Percentiles rank a stretch among this genome's conserved stretches.
Evolutionary conservation across 257 asterid species (phyloP).

Genomic region (Hygrophila difformis): DNA sequence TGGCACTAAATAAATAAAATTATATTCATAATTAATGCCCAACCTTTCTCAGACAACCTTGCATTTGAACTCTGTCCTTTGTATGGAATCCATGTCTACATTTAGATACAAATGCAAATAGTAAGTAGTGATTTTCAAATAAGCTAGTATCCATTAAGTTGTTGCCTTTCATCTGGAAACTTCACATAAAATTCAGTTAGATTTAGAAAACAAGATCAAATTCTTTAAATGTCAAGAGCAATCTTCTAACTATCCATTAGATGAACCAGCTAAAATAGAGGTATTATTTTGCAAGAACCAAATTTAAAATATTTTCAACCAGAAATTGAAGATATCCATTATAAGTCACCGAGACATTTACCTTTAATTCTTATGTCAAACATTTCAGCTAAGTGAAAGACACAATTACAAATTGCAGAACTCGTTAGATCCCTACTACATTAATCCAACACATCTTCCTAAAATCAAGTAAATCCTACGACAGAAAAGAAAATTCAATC

Average conservation of each 20-base stretch:
- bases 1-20: slow-evolving; percentile 6
- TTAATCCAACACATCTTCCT: slow-evolving; percentile 2
- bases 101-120: slow-evolving; percentile 12
- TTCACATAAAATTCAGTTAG: not conserved
- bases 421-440: not conserved
- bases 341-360: slow-evolving; percentile 6
- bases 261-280: not conserved
- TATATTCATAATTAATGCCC: slow-evolving; percentile 10
- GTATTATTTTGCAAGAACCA: slow-evolving; percentile 2
- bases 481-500: slow-evolving; percentile 5
- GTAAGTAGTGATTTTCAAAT: slow-evolving; percentile 3
- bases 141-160: not conserved
- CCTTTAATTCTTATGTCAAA: slow-evolving; percentile 10
- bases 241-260: slow-evolving; percentile 4
- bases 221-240: slow-evolving; percentile 1
- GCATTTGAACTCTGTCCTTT: slow-evolving; percentile 83
- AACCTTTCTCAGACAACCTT: slow-evolving; percentile 84
- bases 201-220: not conserved
- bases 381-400: slow-evolving; percentile 6
- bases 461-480: not conserved
- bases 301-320: not conserved
- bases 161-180: slow-evolving; percentile 6
- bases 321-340: not conserved
- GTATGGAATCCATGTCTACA: slow-evolving; percentile 96
- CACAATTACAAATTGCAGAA: not conserved